Conservation (phyloP, 164 flowering plant genomes). For the Akebia trifoliata region DNA sequence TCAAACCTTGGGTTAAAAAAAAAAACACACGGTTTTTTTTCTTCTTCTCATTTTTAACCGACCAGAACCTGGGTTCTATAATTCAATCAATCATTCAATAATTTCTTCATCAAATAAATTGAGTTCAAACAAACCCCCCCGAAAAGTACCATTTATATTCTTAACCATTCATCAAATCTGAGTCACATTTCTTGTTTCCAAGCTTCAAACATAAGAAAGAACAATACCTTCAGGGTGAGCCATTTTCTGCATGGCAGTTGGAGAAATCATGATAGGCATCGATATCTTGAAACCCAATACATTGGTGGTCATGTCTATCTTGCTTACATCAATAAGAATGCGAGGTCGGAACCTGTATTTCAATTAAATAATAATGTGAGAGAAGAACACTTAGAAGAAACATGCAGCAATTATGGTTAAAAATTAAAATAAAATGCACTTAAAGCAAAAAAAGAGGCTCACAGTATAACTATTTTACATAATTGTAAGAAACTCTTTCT, state of each 20-base stretch:
- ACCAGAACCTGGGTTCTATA: background rate
- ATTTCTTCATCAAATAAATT: background rate
- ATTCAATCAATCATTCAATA: background rate
- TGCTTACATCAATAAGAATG: constrained; percentile 79
- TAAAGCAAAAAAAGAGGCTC: too few relatives aligned
- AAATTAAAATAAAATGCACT: too few relatives aligned
- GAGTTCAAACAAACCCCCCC: background rate
- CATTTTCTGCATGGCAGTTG: constrained; percentile 88
- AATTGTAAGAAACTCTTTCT: too few relatives aligned
- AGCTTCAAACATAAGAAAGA: constrained; percentile 6
- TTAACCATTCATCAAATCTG: too few relatives aligned
- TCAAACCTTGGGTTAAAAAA: background rate
- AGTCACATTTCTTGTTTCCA: background rate
- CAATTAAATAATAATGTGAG: constrained; percentile 8
- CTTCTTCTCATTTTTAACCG: too few relatives aligned
- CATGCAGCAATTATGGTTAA: background rate
- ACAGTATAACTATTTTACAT: too few relatives aligned
- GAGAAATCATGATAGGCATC: constrained; percentile 97
- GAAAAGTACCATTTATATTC: background rate
- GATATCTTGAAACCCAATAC: constrained; percentile 79
- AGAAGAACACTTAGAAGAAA: constrained; percentile 2
- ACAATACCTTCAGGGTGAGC: constrained; percentile 85
- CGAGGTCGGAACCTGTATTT: constrained; percentile 72
- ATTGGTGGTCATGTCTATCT: constrained; percentile 65
- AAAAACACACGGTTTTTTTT: background rate